phyloP scores from a whole-genome alignment of 2,329 filamentous ascomycete genomes.

The Cladophialophora bantiana region DNA sequence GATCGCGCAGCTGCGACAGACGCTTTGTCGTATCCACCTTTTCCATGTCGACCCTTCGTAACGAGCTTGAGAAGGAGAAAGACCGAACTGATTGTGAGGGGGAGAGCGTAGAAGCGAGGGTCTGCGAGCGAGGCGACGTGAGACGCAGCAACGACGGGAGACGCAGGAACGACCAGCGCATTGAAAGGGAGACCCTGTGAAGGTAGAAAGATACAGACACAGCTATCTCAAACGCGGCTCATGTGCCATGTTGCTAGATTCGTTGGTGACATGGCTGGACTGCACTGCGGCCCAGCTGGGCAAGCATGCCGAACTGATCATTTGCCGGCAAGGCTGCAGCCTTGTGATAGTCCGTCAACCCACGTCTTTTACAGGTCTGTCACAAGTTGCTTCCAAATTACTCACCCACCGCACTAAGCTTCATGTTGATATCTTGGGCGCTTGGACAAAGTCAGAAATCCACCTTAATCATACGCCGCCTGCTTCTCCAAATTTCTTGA shows the following conservation, averaged over 20 bases:
- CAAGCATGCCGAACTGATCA: not conserved
- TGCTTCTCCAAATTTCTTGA: not conserved
- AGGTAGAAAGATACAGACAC: conserved; percentile 7
- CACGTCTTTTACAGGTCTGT: not conserved
- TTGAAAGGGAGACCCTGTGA: conserved; percentile 24
- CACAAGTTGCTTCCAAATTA: not conserved
- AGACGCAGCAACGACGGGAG: conserved; percentile 34
- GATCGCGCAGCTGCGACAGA: conserved; percentile 75
- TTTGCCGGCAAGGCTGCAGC: conserved; percentile 8
- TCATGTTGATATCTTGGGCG: not conserved
- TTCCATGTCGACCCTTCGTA: conserved; percentile 68
- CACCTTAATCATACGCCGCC: not conserved
- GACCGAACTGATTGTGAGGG: conserved; percentile 44
- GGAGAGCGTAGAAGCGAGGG: not conserved
- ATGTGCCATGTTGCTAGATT: conserved; percentile 15
- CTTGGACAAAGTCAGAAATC: not conserved
- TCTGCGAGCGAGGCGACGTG: conserved; percentile 21
- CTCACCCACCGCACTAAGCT: not conserved
- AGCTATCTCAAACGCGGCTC: conserved; percentile 4
- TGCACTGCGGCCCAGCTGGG: not conserved
- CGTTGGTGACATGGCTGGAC: not conserved
- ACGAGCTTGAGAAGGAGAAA: conserved; percentile 49
- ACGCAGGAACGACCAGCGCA: conserved; percentile 37
- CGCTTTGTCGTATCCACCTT: conserved; percentile 79
- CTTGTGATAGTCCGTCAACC: not conserved